Conservation (phyloP, 106 monocot genomes). For the Dendrobium catenatum region DNA sequence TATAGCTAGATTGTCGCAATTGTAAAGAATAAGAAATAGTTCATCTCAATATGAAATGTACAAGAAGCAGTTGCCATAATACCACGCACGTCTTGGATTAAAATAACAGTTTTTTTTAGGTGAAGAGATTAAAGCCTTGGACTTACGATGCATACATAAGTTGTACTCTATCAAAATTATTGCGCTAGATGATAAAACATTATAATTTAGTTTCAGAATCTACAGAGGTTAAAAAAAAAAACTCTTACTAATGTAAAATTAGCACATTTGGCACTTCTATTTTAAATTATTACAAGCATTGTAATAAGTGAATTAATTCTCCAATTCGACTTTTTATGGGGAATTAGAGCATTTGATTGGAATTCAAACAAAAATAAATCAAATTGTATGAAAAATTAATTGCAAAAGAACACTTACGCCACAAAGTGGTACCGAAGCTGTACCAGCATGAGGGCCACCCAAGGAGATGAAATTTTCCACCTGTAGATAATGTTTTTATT, state of each 20-base stretch:
- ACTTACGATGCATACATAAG: not conserved
- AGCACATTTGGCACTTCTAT: not conserved
- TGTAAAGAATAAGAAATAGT: not conserved
- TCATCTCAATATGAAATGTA: not conserved
- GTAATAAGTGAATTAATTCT: not conserved
- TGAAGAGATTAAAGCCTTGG: not conserved
- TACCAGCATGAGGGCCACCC: slow-evolving; percentile 96
- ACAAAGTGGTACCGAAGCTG: slow-evolving; percentile 92
- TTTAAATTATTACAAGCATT: not conserved
- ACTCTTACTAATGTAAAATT: not conserved
- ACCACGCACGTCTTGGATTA: not conserved
- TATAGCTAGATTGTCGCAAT: not conserved
- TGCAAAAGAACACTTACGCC: slow-evolving; percentile 48
- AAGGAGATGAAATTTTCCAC: slow-evolving; percentile 89
- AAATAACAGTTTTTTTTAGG: not conserved
- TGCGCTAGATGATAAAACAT: not conserved
- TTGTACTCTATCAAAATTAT: not conserved
- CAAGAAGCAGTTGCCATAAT: not conserved
- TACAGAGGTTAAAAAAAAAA: not conserved
- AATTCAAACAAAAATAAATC: not conserved
- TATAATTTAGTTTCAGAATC: not conserved
- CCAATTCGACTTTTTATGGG: not conserved
- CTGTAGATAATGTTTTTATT: slow-evolving; percentile 27
- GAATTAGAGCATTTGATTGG: not conserved
- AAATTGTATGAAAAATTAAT: not conserved